Conservation (phyloP, 805 yeast genomes). For the Kockiozyma suomiensis region DNA sequence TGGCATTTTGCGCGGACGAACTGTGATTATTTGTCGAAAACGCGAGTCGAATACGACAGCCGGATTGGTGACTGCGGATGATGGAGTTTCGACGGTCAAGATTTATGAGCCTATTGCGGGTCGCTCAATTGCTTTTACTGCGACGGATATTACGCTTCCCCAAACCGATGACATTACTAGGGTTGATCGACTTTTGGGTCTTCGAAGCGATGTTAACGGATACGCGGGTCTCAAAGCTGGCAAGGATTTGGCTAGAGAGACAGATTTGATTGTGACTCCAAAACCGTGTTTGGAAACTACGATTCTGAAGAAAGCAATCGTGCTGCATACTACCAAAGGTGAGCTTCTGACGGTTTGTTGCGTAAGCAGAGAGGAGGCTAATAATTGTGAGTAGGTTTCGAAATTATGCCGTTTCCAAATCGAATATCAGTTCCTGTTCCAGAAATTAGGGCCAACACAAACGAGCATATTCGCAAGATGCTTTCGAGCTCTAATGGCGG, state of each 20-base stretch:
- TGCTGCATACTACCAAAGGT: slow-evolving; percentile 68
- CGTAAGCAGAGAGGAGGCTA: neutral
- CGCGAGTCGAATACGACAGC: slow-evolving; percentile 54
- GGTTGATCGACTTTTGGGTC: neutral
- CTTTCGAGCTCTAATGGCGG: neutral
- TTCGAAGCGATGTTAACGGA: slow-evolving; percentile 12
- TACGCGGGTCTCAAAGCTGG: slow-evolving; percentile 3
- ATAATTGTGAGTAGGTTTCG: slow-evolving; percentile 44
- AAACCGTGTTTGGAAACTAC: slow-evolving; percentile 64
- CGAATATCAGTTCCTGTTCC: slow-evolving; percentile 4
- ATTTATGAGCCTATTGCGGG: slow-evolving; percentile 59
- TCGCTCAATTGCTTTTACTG: slow-evolving; percentile 19
- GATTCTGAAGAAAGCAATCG: slow-evolving; percentile 65
- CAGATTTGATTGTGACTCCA: slow-evolving; percentile 54
- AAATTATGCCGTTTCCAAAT: slow-evolving; percentile 54
- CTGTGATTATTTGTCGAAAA: slow-evolving; percentile 47
- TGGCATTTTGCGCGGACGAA: slow-evolving; percentile 46
- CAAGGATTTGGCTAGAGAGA: slow-evolving; percentile 47
- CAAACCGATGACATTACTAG: neutral
- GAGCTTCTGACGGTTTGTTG: neutral
- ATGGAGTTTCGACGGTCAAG: slow-evolving; percentile 55
- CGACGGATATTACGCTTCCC: neutral
- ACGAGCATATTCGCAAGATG: neutral
- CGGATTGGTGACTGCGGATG: slow-evolving; percentile 48
- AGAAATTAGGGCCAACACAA: neutral